Evolutionary conservation across 2,329 filamentous ascomycete genomes (phyloP), one percentile per base, ranked within the genome.

Genomic region (Stemphylium vesicarium): DNA sequence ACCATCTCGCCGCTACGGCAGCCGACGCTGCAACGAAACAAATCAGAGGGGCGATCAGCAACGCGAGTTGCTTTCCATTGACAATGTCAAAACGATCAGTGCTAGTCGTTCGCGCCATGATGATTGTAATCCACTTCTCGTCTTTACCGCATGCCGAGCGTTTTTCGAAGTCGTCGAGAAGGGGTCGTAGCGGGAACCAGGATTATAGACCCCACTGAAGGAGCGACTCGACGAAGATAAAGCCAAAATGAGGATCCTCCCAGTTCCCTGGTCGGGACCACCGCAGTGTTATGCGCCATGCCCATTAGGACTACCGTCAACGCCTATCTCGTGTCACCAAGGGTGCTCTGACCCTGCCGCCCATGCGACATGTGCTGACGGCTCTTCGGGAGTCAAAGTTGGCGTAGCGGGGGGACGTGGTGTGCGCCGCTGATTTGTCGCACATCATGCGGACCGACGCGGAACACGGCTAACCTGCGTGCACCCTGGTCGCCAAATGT

Each of bases 1-100:
- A 57, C 63, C 63, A 65, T 63, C 63, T 56, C 44, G 52, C 47
- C 8, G 57, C 55, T 4, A 65, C 59, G n/a, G 56, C 57, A 2
- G 20, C 55, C 6, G 56, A 48, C 9, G 63, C 60, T 4, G 55
- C 35, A 12, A 56, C 54, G 31, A 65, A 57, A 43, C 56, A 60
- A 24, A 65, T 43, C 8, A 56, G 53, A 16, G 63, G 61, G 11
- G 57, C 57, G 40, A 65, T 56, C 7, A 65, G 50, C 33, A 65
- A 50, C 4, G 57, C 53, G 18, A 62, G 33, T 38, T 64, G 63
- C 43, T 58, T 57, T 37, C 53, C 52, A 36, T 65, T 65, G 37
- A 60, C 54, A 38, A 64, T 52, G 31, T 64, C 57, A 44, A 65
- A 62, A 26, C 54, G 58, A 18, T 55, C 41, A 22, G 37, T 43